Base-by-base conservation (phyloP, 1,284 basidiomycete genomes). In the Xerocomus amazonicus region DNA sequence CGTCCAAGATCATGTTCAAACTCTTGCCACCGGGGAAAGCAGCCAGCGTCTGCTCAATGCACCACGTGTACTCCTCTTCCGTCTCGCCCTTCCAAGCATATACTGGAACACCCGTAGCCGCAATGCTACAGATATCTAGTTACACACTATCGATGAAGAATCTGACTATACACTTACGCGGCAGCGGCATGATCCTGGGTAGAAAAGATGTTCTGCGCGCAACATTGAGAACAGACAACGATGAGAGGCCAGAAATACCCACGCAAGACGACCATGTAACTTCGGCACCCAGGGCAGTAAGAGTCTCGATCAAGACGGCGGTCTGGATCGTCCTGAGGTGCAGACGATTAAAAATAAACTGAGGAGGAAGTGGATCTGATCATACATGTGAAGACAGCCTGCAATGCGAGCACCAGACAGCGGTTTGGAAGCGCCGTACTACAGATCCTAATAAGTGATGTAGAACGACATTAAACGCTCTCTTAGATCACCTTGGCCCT, bases 21-120 rank as follows among this genome's bases (percentile, higher is more conserved):
- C 89, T 71, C 74, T 97, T 77, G 63, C 89, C 89, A 59, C 70
- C 79, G 13, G 80, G 69, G 78, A 94, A 94, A 16, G 86, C 92
- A 61, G 83, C 72, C 59, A 99, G 74, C 50, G 92, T 92, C 76
- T 99, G 97, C 70, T 98, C 93, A 62, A 99, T 93, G 71, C 93
- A 97, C 96, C 97, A 99, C 59, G 77, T 71, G 78, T 98, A 99
- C 73, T 99, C 96, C 74, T 98, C 96, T 72, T 99, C 97, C 51
- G 95, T 97, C 80, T 99, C 96, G 55, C 97, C 97, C 80, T 99
- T 99, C 96, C 96, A 99, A 56, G 96, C 97, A 69, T 87, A 99
- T 67, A 99, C 96, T 60, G 96, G 96, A 50, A 99, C 91, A 62
- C 96, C 96, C 55, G 97, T 97, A 26, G 95, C 96, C 56, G 96